Base-by-base conservation (phyloP, 2,329 filamentous ascomycete species). In the Ophiocordyceps unilateralis region DNA sequence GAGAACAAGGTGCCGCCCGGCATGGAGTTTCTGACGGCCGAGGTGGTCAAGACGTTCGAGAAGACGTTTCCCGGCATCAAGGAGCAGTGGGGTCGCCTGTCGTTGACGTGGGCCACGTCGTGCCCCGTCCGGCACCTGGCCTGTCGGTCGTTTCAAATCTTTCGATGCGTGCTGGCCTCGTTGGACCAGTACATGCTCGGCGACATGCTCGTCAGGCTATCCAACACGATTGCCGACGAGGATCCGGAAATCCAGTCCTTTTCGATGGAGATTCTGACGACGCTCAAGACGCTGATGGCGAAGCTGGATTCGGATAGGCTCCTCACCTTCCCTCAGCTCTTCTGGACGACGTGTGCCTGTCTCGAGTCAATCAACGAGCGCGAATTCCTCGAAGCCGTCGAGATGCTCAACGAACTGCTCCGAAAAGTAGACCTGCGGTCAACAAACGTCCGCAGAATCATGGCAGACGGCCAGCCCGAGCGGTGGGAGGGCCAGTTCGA, bases 281-380 rank as follows among this genome's bases (percentile, higher is more conserved):
- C 93, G 0, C 61, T 98, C 42, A 88, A 93, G 55, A 87, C 87
- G 0, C 81, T 98, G 39, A 93, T 98, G 45, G 74, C 78, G 50
- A 91, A 89, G 44, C 66, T 96, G 23, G 80, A 88, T 19, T 71
- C 82, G 0, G 74, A 82, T 32, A 82, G 88, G 56, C 69, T 98
- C 2, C 63, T 93, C 40, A 78, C 79, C n/a, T 95, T 94, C 50
- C 91, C 91, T 2, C 89, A 96, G 54, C 68, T 98, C 1, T 96
- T 98, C 61, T 98, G 93, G 93, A 93, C 89, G 1, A 94, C 85
- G 0, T 95, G 88, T 53, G 91, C 91, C 11, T 98, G 91, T 57
- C 66, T 98, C 19, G 88, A 96, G 55, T 96, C 91, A 0, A 93
- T 96, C 54, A 93, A 96, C 49, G 93, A 98, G 61, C 76, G 81